Percentiles rank a stretch among this genome's conserved stretches.
phyloP scores from a whole-genome alignment of 2,329 filamentous ascomycete species.

The Nigrospora osmanthi region DNA sequence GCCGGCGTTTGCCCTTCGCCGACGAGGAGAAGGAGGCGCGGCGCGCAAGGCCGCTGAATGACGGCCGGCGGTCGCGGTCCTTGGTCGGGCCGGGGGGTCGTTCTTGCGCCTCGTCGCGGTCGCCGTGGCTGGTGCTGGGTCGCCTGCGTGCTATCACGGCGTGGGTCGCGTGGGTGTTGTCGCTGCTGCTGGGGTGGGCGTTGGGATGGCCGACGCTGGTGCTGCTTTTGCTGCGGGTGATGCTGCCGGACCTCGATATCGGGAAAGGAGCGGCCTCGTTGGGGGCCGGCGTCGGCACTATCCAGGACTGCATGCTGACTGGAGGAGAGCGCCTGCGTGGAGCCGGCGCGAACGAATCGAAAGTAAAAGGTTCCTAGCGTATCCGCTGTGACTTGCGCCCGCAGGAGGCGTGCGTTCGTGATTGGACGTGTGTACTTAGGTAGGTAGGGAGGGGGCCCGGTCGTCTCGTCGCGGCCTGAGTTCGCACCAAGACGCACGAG shows the following conservation, averaged over 20 bases:
- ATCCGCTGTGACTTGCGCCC: too few species aligned
- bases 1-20: constrained; percentile 32
- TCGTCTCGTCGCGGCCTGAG: too few species aligned
- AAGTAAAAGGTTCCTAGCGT: too few species aligned
- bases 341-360: too few species aligned
- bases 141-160: background rate
- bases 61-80: constrained; percentile 31
- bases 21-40: constrained; percentile 27
- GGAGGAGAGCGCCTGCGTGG: too few species aligned
- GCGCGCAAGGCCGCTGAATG: constrained; percentile 23
- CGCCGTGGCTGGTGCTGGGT: constrained; percentile 1
- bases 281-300: too few species aligned
- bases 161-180: background rate
- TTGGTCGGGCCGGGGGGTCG: background rate
- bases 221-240: background rate
- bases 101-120: background rate
- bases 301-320: too few species aligned
- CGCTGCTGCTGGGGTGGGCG: background rate
- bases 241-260: background rate
- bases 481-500: too few species aligned
- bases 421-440: too few species aligned
- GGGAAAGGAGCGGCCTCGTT: too few species aligned
- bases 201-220: background rate
- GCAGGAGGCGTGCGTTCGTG: too few species aligned
- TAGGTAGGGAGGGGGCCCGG: too few species aligned